Percentiles rank a stretch among this genome's conserved stretches.
These are phyloP conservation scores for Pinus albicaulis DNA, from an alignment of 75 land plant genomes.

Conservation along the genomic window DNA sequence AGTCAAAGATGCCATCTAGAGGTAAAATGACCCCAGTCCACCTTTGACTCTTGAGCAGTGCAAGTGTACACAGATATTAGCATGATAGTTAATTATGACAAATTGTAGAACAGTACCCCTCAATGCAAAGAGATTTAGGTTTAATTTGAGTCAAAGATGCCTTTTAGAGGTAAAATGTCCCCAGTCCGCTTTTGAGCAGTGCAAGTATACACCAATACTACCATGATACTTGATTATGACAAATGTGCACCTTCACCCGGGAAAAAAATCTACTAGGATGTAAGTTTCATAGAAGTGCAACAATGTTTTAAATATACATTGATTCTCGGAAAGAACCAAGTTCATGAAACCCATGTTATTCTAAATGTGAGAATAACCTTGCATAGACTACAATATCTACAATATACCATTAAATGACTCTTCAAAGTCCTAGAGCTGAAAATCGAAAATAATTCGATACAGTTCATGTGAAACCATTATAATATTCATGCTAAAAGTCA, in stretches of 20 bases:
- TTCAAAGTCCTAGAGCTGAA: too few species aligned
- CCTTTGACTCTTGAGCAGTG: constrained; percentile 1
- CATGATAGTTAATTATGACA: neutral
- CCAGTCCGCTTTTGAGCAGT: neutral
- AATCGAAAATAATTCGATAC: too few species aligned
- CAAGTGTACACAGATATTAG: neutral
- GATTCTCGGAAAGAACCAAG: neutral
- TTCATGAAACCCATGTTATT: neutral
- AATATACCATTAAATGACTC: neutral
- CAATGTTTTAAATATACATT: neutral
- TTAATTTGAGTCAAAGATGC: neutral
- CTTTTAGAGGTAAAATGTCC: neutral
- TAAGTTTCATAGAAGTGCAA: too few species aligned
- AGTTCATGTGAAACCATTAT: neutral
- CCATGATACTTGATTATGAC: neutral
- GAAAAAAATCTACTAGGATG: too few species aligned
- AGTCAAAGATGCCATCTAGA: neutral
- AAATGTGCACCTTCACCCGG: neutral
- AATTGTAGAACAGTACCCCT: neutral
- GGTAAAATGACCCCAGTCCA: neutral
- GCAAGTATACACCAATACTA: neutral
- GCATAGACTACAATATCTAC: neutral
- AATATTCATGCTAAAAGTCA: neutral
- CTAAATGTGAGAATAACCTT: neutral
- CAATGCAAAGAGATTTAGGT: too few species aligned